Base-by-base conservation (phyloP, 495 filamentous ascomycete species). In the Penicillium silybi region DNA sequence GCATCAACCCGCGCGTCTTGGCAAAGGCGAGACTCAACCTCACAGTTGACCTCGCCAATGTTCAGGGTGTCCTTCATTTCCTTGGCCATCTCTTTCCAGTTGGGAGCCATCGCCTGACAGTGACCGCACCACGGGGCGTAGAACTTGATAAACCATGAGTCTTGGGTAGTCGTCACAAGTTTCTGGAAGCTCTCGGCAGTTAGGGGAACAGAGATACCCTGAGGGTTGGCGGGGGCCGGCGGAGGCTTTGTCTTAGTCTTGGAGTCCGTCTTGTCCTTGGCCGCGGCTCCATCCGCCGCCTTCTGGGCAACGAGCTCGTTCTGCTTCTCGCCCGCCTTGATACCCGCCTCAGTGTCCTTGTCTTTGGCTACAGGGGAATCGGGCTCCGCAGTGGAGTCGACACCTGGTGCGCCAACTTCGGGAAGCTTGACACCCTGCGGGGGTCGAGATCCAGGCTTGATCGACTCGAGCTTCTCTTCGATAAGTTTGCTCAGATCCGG, bases 141-240 rank as follows among this genome's bases (percentile, higher is more conserved):
- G 67, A 98, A 97, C 65, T 98, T 97, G 70, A 98, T 84, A 61
- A 98, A 96, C 93, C 93, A 98, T 15, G 91, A 86, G 41, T 97
- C 91, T 40, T 87, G 83, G 0, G 91, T 89, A 62, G 84, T 87
- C 4, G 90, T 95, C 20, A 98, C 92, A 25, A 83, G 72, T 46
- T 81, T 85, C 65, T 92, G 86, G 75, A 98, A 98, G 53, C 74
- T 86, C 63, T 97, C 92, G 19, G 88, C 85, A 17, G 84, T 87
- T 17, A 98, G 80, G 9, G 85, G 72, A 11, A 87, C 74, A 13
- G 90, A 95, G 6, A 75, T 72, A 16, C 93, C 93, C 40, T 82
- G 68, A 8, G 81, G 81, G 57, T 98, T 96, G 17, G 29, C 29
- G 29, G 29, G 29, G 8, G 29, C 29, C 3, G 86, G 83, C 2